These are phyloP conservation scores for Plasmopara muralis DNA, from an alignment of 352 stramenopile species.

Conservation along the genomic window DNA sequence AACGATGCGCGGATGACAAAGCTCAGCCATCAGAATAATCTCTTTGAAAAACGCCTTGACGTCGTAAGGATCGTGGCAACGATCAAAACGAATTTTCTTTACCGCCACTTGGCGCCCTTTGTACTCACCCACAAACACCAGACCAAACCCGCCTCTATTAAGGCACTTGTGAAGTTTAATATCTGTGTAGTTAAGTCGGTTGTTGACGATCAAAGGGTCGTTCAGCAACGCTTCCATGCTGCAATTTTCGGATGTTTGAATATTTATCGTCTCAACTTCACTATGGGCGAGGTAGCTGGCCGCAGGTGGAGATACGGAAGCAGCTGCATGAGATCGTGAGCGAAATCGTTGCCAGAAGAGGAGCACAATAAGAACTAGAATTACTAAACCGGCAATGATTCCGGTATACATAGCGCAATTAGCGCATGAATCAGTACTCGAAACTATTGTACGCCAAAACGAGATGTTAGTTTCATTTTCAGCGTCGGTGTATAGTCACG, in stretches of 20 bases:
- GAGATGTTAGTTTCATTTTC: too few relatives aligned
- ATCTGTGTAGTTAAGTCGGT: slow-evolving; percentile 38
- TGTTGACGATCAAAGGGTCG: slow-evolving; percentile 39
- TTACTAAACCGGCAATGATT: too few relatives aligned
- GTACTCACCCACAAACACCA: slow-evolving; percentile 37
- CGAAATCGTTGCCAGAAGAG: too few relatives aligned
- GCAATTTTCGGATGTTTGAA: slow-evolving; percentile 16
- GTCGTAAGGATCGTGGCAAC: slow-evolving; percentile 22
- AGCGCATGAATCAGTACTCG: too few relatives aligned
- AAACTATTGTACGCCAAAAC: too few relatives aligned
- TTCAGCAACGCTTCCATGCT: slow-evolving; percentile 20
- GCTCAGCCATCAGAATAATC: slow-evolving; percentile 33
- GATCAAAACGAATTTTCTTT: slow-evolving; percentile 36
- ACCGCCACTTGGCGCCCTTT: slow-evolving; percentile 29
- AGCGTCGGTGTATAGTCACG: too few relatives aligned
- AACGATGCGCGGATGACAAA: slow-evolving; percentile 37
- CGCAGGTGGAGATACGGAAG: background rate
- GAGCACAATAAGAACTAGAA: too few relatives aligned
- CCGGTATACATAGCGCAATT: too few relatives aligned
- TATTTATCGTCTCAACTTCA: background rate
- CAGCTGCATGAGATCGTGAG: too few relatives aligned
- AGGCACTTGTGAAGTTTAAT: slow-evolving; percentile 34
- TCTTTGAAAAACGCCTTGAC: slow-evolving; percentile 38
- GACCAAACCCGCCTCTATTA: slow-evolving; percentile 35
- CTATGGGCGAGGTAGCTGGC: background rate